Evolutionary conservation across 192 early-diverging fungal species (phyloP), one percentile per base, ranked within the genome.

Genomic region (Backusella luteola): DNA sequence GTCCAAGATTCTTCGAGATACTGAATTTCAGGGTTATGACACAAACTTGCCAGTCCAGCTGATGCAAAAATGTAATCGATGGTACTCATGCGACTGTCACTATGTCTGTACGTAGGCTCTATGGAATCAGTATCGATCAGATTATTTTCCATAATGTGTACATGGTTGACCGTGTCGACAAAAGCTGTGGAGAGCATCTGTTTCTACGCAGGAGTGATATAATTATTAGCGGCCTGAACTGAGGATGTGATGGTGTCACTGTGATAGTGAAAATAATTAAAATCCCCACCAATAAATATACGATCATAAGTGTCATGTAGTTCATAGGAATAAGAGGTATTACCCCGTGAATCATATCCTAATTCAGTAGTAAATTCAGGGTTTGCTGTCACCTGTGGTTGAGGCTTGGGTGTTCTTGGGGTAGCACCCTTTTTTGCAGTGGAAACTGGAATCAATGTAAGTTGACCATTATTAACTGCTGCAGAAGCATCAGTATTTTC

Each of bases 11-110:
- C 52, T 52, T 34, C 21, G 2, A 72, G 29, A 36, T 67, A 73
- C 0, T 68, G 49, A 11, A 69, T 34, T 11, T 19, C 8, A 29
- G 78, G 36, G 0, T 11, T 4, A 26, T 9, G 17, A 9, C 11
- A 11, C 41, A 7, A 56, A 15, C 14, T 12, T 6, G 32, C 14
- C 3, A 79, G 36, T 38, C 12, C 38, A 23, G 69, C 36, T 6
- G 78, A 75, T 8, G 69, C 69, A 56, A 71, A 75, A 4, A 79
- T 75, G 52, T 79, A 79, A 36, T 79, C 78, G 15, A 79, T 79
- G 56, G 78, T 75, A 4, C 73, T 46, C 19, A 42, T 14, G 0
- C 14, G 11, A 15, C 46, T 46, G n/a, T n/a, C 29, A 52, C 42
- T 26, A 34, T 23, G 41, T 34, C 41, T 38, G 17, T 52, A 72